Evolutionary conservation across 495 filamentous ascomycete genomes (phyloP).

Genomic region (Friedmanniomyces simplex): DNA sequence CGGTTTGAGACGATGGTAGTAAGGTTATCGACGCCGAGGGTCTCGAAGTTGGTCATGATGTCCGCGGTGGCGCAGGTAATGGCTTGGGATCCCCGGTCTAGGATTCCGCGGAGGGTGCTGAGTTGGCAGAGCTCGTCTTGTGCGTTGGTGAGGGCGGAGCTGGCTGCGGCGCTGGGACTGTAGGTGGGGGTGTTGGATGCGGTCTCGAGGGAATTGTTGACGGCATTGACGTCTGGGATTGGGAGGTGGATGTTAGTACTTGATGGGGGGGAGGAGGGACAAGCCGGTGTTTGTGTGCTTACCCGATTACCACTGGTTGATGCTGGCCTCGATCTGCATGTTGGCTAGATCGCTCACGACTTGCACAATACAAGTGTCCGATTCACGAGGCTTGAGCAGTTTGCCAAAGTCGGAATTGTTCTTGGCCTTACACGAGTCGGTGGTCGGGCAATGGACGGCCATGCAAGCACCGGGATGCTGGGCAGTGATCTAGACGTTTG

Average conservation of each 20-base stretch:
- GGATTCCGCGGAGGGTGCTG: not conserved
- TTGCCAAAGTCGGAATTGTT: not conserved
- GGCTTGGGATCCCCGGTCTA: not conserved
- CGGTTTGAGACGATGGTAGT: not conserved
- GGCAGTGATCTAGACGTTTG: too few relatives aligned
- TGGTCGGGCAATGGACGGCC: too few relatives aligned
- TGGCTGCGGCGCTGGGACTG: not conserved
- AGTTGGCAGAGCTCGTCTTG: conserved; percentile 3
- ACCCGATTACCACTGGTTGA: not conserved
- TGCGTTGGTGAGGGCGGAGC: not conserved
- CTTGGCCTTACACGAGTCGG: too few relatives aligned
- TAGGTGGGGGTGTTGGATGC: not conserved
- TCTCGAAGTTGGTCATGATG: not conserved
- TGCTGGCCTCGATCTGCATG: not conserved
- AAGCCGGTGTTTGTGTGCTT: not conserved
- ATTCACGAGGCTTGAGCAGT: not conserved
- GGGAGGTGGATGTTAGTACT: too few relatives aligned
- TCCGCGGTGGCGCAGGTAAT: not conserved
- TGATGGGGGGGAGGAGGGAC: too few relatives aligned
- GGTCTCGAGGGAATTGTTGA: not conserved
- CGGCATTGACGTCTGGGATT: not conserved
- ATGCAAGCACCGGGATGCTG: too few relatives aligned
- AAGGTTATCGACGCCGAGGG: not conserved
- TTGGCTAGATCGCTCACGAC: not conserved
- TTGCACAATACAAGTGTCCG: not conserved